Evolutionary conservation across 1,284 basidiomycete genomes (phyloP), one percentile per base, ranked within the genome.

Genomic region (Tremellales sp.): DNA sequence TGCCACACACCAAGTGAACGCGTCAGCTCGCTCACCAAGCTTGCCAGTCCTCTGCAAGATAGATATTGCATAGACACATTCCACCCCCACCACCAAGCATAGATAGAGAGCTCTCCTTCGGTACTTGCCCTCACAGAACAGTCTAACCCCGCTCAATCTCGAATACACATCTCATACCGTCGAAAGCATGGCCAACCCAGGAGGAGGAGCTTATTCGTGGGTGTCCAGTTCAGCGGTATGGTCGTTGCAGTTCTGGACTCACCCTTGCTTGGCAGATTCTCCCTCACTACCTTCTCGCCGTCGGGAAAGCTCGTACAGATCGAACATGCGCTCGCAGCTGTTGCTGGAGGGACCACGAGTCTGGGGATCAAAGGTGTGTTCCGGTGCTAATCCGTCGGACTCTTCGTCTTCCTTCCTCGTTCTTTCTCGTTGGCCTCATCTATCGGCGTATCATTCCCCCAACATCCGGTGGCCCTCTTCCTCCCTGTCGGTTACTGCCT

Each of bases 271-370:
- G 52, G 18, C 68, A 97, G 93, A 70, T 98, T 97, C 79, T 98
- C 94, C 58, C 82, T 98, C 53, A 98, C 94, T 16, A 95, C 95
- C 62, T 98, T 98, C 82, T 97, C 92, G 28, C 94, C 94, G 42
- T 95, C 91, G 62, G 94, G 94, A 56, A 97, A 95, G 79, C 82
- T 97, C 47, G 91, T 95, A 47, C 95, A 99, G 78, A 98, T 99
- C 70, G 95, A 99, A 77, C 95, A 99, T 77, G 95, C 95, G 33
- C 79, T 99, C 51, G 95, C 95, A 48, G 93, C 93, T 19, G 95
- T 98, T 45, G 82, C 87, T n/a, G 85, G 87, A 59, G 95, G 95
- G 42, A 94, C 93, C 37, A 98, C 95, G 27, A 93, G 87, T 71
- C 81, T 99, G 40, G 95, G 95, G 50, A 97, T 99, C 75, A 98